Evolutionary conservation across 148 eudicot species (phyloP).

Genomic region (Spergularia marina): DNA sequence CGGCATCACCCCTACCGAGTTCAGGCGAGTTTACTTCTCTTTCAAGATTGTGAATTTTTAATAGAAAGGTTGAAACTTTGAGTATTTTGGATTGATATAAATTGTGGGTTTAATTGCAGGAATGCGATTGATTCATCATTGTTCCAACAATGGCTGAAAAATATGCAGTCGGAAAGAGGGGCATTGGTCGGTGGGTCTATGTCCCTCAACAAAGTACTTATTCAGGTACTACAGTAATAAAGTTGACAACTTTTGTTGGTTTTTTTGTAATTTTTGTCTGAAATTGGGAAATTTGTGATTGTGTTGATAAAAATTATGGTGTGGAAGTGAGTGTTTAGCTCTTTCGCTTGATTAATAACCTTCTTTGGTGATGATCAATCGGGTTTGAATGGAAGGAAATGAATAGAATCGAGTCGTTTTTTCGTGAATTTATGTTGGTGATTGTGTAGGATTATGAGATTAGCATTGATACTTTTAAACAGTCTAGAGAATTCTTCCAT

Average conservation of each 20-base stretch:
- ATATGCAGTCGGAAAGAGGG: slow-evolving; percentile 70
- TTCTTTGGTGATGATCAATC: neutral
- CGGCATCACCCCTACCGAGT: slow-evolving; percentile 73
- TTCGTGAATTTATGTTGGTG: neutral
- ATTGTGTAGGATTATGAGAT: too few relatives aligned
- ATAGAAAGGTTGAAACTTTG: neutral
- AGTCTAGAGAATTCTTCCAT: too few relatives aligned
- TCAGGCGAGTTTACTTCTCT: slow-evolving; percentile 43
- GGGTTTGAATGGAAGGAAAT: too few relatives aligned
- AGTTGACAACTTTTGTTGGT: neutral
- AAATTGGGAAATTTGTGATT: neutral
- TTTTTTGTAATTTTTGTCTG: neutral
- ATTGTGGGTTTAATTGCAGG: slow-evolving; percentile 40
- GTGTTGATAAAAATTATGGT: neutral
- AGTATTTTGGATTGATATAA: neutral
- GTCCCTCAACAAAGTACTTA: slow-evolving; percentile 70
- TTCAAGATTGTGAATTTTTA: neutral
- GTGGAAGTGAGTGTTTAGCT: neutral
- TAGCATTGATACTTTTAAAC: too few relatives aligned
- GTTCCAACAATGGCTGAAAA: slow-evolving; percentile 90
- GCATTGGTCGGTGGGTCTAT: slow-evolving; percentile 56
- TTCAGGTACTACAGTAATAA: slow-evolving; percentile 51
- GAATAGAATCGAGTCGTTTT: too few relatives aligned
- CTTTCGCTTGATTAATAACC: neutral
- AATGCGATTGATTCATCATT: slow-evolving; percentile 74